Percentiles rank a stretch among this genome's conserved stretches.
Evolutionary conservation across 331 rosid species (phyloP).

Genomic region (Quercus tomentella): DNA sequence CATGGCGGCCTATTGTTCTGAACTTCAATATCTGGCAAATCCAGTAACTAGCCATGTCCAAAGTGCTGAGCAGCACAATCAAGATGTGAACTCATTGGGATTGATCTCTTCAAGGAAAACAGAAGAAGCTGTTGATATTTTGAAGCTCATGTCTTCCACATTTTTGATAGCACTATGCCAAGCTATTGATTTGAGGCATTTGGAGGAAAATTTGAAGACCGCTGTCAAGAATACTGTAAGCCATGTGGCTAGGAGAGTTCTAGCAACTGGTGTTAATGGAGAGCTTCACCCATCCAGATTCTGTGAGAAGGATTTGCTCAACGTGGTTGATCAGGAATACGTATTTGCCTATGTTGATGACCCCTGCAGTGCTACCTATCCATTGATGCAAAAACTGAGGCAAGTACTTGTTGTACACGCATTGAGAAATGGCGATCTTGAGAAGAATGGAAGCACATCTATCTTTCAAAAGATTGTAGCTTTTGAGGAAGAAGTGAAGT

Average conservation of each 20-base stretch:
- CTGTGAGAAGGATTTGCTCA: conserved; percentile 72
- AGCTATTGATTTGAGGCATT: conserved; percentile 82
- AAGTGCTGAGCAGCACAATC: conserved; percentile 92
- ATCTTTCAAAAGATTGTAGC: conserved; percentile 74
- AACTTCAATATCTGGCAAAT: conserved; percentile 75
- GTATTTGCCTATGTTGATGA: conserved; percentile 67
- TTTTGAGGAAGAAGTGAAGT: conserved; percentile 65
- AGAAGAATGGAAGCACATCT: conserved; percentile 57
- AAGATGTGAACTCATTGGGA: conserved; percentile 91
- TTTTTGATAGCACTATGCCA: conserved; percentile 80
- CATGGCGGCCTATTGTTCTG: conserved; percentile 90
- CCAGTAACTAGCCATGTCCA: conserved; percentile 88
- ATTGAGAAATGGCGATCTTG: conserved; percentile 43
- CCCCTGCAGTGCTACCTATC: conserved; percentile 71
- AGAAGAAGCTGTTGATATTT: conserved; percentile 65
- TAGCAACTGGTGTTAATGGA: conserved; percentile 58
- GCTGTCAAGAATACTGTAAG: conserved; percentile 63
- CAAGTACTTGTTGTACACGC: conserved; percentile 83
- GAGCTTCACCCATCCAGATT: conserved; percentile 86
- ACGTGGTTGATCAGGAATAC: conserved; percentile 70
- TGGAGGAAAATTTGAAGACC: conserved; percentile 80
- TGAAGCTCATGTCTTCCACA: conserved; percentile 81
- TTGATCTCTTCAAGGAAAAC: conserved; percentile 80
- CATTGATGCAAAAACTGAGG: conserved; percentile 69
- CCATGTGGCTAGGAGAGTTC: conserved; percentile 56